These are phyloP conservation scores for Plasmodium ovale DNA, from an alignment of 169 alveolate genomes.

Conservation along the genomic window DNA sequence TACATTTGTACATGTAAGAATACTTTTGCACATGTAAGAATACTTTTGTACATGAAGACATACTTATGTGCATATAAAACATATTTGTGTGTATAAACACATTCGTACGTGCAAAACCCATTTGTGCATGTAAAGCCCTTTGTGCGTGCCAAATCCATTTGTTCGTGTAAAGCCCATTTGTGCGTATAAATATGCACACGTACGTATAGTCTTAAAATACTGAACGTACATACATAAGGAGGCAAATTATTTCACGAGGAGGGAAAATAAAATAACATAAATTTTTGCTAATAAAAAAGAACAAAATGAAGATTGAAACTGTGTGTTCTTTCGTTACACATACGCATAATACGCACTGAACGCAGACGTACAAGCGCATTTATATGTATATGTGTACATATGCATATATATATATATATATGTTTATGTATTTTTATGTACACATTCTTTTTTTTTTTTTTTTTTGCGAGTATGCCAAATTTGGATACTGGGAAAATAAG, in stretches of 20 bases:
- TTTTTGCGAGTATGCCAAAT: slow-evolving; percentile 31
- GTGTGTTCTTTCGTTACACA: slow-evolving; percentile 5
- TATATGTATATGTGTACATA: slow-evolving; percentile 13
- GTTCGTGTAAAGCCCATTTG: no score
- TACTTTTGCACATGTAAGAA: no score
- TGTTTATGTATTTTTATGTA: not conserved
- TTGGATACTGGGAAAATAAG: slow-evolving; percentile 13
- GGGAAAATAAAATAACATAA: not conserved
- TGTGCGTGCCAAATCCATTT: no score
- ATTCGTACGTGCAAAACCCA: no score
- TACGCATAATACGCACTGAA: not conserved
- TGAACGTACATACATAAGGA: not conserved
- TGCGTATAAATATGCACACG: not conserved
- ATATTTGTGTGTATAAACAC: no score
- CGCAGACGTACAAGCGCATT: no score
- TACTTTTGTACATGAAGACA: not conserved
- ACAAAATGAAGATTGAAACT: not conserved
- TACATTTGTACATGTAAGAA: not conserved
- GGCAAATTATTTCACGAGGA: not conserved
- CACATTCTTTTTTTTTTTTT: no score
- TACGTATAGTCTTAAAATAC: slow-evolving; percentile 1
- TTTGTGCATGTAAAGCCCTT: no score
- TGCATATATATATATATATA: not conserved
- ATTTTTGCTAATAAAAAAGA: slow-evolving; percentile 11
- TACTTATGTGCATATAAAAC: slow-evolving; percentile 3